A percentile compares a stretch with the other conserved stretches of the same genome.
phyloP scores from a whole-genome alignment of 768 basidiomycete genomes.

The Scleroderma citrinum region DNA sequence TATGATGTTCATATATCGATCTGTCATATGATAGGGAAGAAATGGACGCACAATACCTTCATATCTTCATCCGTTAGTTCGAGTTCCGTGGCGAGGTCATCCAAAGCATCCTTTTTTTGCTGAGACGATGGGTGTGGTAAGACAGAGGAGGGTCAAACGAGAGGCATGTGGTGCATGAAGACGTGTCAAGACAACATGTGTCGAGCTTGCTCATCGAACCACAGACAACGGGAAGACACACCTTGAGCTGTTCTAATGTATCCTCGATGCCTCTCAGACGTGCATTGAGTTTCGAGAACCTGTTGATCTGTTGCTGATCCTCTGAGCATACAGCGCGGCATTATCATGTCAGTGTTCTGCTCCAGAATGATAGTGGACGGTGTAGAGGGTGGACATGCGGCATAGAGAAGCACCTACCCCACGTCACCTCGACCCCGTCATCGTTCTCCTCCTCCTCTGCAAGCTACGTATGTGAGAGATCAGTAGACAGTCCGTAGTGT shows the following conservation, averaged over 20 bases:
- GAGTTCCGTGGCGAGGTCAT: constrained; percentile 82
- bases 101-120: constrained; percentile 94
- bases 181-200: background rate
- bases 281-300: constrained; percentile 87
- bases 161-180: background rate
- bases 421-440: constrained; percentile 73
- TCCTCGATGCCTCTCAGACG: constrained; percentile 68
- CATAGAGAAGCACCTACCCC: constrained; percentile 48
- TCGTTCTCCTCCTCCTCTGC: constrained; percentile 73
- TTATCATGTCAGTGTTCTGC: too few relatives aligned
- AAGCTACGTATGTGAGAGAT: constrained; percentile 46
- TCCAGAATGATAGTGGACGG: too few relatives aligned
- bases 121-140: constrained; percentile 24
- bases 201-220: background rate
- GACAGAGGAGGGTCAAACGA: background rate
- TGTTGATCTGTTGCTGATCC: constrained; percentile 88
- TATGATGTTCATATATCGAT: constrained; percentile 35
- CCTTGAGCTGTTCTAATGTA: constrained; percentile 68
- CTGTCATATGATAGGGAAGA: too few relatives aligned
- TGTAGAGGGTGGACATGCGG: background rate
- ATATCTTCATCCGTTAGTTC: constrained; percentile 87
- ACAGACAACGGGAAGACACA: constrained; percentile 23
- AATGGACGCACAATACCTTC: constrained; percentile 56
- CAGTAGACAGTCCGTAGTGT: too few relatives aligned
- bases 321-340: constrained; percentile 29